These are phyloP conservation scores for Ophiostoma australiae DNA, from an alignment of 2,329 filamentous ascomycete species.

Conservation along the genomic window DNA sequence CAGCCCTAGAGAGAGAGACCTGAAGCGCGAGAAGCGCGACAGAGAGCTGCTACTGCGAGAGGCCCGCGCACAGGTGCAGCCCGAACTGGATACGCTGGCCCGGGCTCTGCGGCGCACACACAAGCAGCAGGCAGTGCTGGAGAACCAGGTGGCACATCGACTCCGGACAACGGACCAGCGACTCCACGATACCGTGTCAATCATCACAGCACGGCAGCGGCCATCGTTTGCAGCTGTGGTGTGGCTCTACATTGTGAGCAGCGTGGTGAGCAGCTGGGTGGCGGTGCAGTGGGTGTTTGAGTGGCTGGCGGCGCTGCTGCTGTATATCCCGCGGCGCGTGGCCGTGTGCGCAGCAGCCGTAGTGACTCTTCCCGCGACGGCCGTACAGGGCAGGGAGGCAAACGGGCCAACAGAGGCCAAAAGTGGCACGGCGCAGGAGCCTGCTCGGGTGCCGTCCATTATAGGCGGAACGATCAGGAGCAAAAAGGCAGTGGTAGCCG, in stretches of 20 bases:
- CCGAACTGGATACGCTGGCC: conserved; percentile 82
- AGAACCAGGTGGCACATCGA: conserved; percentile 69
- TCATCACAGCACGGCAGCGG: conserved; percentile 12
- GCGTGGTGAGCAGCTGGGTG: conserved; percentile 33
- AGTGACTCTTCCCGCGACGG: conserved; percentile 5
- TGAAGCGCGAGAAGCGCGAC: conserved; percentile 18
- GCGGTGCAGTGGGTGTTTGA: conserved; percentile 5
- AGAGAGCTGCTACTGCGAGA: conserved; percentile 44
- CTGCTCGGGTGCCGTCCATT: neutral
- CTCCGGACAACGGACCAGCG: conserved; percentile 67
- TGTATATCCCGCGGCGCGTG: conserved; percentile 24
- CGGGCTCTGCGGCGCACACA: conserved; percentile 87
- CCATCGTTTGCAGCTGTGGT: neutral
- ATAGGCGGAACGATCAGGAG: neutral
- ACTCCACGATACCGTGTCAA: conserved; percentile 57
- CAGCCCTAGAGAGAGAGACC: conserved; percentile 25
- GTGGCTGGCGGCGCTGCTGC: neutral
- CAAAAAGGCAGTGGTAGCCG: neutral
- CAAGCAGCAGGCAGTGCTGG: conserved; percentile 73
- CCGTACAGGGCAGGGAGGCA: neutral
- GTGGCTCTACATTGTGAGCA: conserved; percentile 35
- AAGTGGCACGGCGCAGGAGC: neutral
- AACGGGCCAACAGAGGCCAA: neutral
- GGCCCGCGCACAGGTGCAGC: conserved; percentile 62
- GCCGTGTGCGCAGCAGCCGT: conserved; percentile 7